phyloP scores from a whole-genome alignment of 179 eudicot species.

The Beta lomatogona region DNA sequence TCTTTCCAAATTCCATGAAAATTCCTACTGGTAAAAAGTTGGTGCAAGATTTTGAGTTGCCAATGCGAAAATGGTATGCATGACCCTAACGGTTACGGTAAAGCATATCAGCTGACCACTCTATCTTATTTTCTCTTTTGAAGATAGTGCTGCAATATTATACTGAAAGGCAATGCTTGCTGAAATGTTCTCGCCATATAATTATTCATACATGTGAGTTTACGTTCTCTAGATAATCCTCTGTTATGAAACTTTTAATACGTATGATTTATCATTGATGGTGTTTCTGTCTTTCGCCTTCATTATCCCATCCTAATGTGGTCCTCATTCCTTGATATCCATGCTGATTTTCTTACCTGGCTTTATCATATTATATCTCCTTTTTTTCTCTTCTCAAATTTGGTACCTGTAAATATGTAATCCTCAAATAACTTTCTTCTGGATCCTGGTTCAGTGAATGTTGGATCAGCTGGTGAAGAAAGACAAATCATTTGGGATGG shows the following conservation, averaged over 20 bases:
- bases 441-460: constrained; percentile 55
- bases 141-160: constrained; percentile 93
- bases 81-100: background rate
- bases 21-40: background rate
- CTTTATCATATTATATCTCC: no score
- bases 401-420: background rate
- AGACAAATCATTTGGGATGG: constrained; percentile 45
- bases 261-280: background rate
- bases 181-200: constrained; percentile 87
- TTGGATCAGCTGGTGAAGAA: constrained; percentile 44
- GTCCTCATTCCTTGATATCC: background rate
- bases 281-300: background rate
- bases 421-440: background rate
- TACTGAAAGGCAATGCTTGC: constrained; percentile 89
- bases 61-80: background rate
- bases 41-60: background rate
- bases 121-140: constrained; percentile 32
- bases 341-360: background rate
- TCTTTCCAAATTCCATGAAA: background rate
- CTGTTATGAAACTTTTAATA: background rate
- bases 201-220: constrained; percentile 77
- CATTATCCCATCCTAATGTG: background rate
- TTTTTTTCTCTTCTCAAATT: background rate
- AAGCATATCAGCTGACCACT: constrained; percentile 21
- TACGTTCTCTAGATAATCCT: background rate